These are phyloP conservation scores for Calonectria hongkongensis DNA, from an alignment of 2,329 filamentous ascomycete species.

Conservation along the genomic window DNA sequence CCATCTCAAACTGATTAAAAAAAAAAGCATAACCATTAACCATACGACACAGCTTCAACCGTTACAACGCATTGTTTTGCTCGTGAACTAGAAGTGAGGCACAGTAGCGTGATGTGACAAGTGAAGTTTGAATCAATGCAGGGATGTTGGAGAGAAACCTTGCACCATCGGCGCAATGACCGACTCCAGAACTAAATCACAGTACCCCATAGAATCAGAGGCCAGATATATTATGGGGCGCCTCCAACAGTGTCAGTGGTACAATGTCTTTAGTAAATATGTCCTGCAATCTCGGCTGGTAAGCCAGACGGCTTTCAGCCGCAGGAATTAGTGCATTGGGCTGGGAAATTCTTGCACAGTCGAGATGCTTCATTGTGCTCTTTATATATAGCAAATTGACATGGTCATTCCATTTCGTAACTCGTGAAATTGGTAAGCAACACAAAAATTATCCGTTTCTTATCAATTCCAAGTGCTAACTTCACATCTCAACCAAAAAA, in stretches of 20 bases:
- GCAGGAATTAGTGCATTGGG: not conserved
- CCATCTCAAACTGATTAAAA: not conserved
- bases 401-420: no score
- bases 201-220: conserved; percentile 3
- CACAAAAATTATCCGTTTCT: not conserved
- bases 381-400: no score
- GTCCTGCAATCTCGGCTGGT: conserved; percentile 4
- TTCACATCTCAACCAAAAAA: not conserved
- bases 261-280: not conserved
- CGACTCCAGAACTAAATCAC: conserved; percentile 11
- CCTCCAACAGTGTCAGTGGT: not conserved
- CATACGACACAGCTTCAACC: not conserved
- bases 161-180: conserved; percentile 6
- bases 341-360: not conserved
- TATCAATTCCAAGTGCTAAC: not conserved
- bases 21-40: conserved; percentile 22
- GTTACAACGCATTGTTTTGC: not conserved
- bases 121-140: conserved; percentile 16
- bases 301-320: not conserved
- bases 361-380: no score
- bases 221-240: conserved; percentile 24
- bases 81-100: not conserved
- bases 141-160: conserved; percentile 14
- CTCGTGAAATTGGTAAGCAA: no score
- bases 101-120: conserved; percentile 1